Evolutionary conservation across 2,329 filamentous ascomycete genomes (phyloP), one percentile per base, ranked within the genome.

Genomic region (Colletotrichum noveboracense): DNA sequence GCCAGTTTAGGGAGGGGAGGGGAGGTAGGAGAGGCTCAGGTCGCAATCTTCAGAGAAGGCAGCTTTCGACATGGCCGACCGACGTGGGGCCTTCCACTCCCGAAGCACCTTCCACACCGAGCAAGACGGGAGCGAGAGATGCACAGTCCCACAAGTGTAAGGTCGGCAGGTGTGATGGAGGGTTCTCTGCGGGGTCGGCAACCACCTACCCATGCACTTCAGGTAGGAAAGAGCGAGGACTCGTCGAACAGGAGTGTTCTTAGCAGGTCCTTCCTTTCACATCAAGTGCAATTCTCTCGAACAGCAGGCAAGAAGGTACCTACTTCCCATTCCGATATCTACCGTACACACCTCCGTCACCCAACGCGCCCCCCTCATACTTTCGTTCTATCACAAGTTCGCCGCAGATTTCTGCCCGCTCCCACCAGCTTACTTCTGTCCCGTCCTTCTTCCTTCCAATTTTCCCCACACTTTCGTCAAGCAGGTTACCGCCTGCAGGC

Each of bases 191-290:
- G 5, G 16, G 36, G 36, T 18, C 16, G 16, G 16, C 36, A 43
- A 43, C 16, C 8, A n/a, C 38, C 38, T n/a, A 6, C 4, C 38
- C 1, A 38, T 7, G 1, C 36, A 38, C 3, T 9, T n/a, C 0
- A 43, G 16, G 18, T 43, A n/a, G 18, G 9, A 43, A n/a, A 43
- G 18, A 43, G 9, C 38, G 38, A 43, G 38, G 18, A 43, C 38
- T 10, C 38, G 18, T 43, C 18, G 8, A 0, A 18, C 38, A n/a
- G 18, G 18, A 0, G 38, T 6, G 38, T 0, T 43, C 0, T 10
- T n/a, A 1, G 18, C 38, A 43, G 38, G 18, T 43, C 9, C 38
- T 43, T 43, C 5, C 38, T 12, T 43, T n/a, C 38, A 43, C 38
- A n/a, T 12, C 9, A n/a, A 18, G 16, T 43, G 36, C 36, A 43